Evolutionary conservation across 2,329 filamentous ascomycete species (phyloP).

Genomic region (Chaetomiaceae sp.): DNA sequence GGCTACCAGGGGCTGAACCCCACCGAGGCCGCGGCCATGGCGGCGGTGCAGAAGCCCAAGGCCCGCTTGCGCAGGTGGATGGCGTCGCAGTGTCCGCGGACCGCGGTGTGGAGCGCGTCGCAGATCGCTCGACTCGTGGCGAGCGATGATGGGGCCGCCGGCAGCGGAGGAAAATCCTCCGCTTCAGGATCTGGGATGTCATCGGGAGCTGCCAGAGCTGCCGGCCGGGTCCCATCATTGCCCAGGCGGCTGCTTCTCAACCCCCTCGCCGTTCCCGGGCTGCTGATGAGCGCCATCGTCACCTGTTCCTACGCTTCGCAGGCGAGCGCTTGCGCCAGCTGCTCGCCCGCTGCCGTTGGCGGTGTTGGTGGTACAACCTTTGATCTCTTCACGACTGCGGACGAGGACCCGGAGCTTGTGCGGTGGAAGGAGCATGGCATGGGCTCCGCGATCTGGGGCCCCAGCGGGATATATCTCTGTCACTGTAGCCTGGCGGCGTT

Average conservation of each 20-base stretch:
- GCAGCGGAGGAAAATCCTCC: too few relatives aligned
- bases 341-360: background rate
- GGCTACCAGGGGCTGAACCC: background rate
- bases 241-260: background rate
- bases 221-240: too few relatives aligned
- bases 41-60: background rate
- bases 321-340: background rate
- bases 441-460: conserved; percentile 8
- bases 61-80: conserved; percentile 6
- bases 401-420: background rate
- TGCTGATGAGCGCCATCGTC: conserved; percentile 13
- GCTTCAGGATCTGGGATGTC: too few relatives aligned
- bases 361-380: background rate
- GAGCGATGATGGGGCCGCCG: background rate
- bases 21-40: background rate
- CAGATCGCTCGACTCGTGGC: conserved; percentile 2
- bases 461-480: conserved; percentile 5
- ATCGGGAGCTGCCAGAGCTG: too few relatives aligned
- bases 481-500: background rate
- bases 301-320: conserved; percentile 5
- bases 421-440: conserved; percentile 3
- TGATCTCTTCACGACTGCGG: conserved; percentile 2
- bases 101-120: background rate
- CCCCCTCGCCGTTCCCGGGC: conserved; percentile 4
- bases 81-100: conserved; percentile 5